Base-by-base conservation (phyloP, 1,284 basidiomycete genomes). In the Cryptococcus maquisensis region DNA sequence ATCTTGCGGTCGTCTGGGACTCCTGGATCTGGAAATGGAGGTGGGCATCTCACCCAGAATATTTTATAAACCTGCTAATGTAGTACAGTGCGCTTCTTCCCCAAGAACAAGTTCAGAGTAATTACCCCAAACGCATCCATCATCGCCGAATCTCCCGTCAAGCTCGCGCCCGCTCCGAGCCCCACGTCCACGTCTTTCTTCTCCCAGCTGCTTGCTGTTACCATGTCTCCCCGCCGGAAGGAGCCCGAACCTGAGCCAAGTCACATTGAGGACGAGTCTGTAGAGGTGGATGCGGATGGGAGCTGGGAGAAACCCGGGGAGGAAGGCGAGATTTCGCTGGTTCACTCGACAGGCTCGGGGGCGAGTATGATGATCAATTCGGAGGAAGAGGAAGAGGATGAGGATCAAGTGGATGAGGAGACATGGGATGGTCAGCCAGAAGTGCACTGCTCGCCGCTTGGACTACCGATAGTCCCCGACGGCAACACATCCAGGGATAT, bases 11-110 rank as follows among this genome's bases (percentile, higher is more conserved):
- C 60, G 10, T 43, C 64, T 12, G 69, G 69, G 15, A 71, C 69
- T 18, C 69, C 69, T 41, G 69, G 67, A 39, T 71, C 69, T 38
- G 69, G 69, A 10, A 69, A 71, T 56, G 69, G 69, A 49, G 69
- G 69, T 69, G 46, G 51, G 67, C 15, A 10, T 38, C 21, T 20
- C 24, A 37, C 6, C 18, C 7, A 51, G 2, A 13, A 23, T 42
- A 24, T 18, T 35, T n/a, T 18, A 32, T 18, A 21, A 20, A 35
- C 40, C 16, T 35, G 32, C 40, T 35, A 15, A 51, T 13, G n/a
- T 9, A 4, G 13, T 18, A n/a, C 38, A 72, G 69, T 72, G 40
- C 68, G 69, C 32, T 72, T 72, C 66, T 68, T 69, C 53, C 68
- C 68, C 43, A 69, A 69, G 51, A 70, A 72, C 52, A 54, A 56